Evolutionary conservation across 768 basidiomycete genomes (phyloP).

Genomic region (Cystofilobasidium ferigula): DNA sequence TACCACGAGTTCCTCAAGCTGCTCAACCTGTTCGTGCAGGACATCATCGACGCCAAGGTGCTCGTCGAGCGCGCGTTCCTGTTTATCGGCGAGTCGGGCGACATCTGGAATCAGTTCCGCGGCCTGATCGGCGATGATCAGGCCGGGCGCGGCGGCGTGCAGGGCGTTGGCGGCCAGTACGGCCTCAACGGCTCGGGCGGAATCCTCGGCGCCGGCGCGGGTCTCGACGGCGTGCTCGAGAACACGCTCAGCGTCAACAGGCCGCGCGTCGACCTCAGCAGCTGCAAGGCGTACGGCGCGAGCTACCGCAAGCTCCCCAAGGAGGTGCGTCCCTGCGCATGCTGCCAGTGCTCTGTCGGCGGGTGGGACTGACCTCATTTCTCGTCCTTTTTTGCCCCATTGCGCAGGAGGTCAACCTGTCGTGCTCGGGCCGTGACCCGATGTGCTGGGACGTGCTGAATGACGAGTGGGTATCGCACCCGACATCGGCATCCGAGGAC

Average conservation of each 20-base stretch:
- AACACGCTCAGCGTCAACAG: conserved; percentile 65
- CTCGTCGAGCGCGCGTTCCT: conserved; percentile 68
- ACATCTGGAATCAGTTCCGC: conserved; percentile 72
- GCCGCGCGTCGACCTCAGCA: conserved; percentile 50
- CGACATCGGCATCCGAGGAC: conserved; percentile 95
- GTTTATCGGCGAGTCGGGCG: conserved; percentile 65
- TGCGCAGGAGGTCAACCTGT: conserved; percentile 66
- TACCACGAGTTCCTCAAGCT: conserved; percentile 84
- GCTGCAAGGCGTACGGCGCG: conserved; percentile 55
- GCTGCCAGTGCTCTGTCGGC: neutral
- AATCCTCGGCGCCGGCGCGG: conserved; percentile 44
- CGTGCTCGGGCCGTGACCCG: conserved; percentile 88
- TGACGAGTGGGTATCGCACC: conserved; percentile 96
- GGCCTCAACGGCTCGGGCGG: conserved; percentile 30
- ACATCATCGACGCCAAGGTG: conserved; percentile 74
- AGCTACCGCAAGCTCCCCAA: conserved; percentile 85
- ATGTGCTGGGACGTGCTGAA: conserved; percentile 93
- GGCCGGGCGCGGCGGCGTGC: conserved; percentile 35
- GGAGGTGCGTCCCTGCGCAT: conserved; percentile 51
- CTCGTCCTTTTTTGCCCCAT: neutral
- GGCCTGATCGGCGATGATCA: conserved; percentile 72
- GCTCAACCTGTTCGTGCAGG: conserved; percentile 76
- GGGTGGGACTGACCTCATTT: neutral
- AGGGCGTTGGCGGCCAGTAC: conserved; percentile 27
- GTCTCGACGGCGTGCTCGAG: conserved; percentile 62